phyloP scores from a whole-genome alignment of 306 rosid species.

The Alnus glutinosa region DNA sequence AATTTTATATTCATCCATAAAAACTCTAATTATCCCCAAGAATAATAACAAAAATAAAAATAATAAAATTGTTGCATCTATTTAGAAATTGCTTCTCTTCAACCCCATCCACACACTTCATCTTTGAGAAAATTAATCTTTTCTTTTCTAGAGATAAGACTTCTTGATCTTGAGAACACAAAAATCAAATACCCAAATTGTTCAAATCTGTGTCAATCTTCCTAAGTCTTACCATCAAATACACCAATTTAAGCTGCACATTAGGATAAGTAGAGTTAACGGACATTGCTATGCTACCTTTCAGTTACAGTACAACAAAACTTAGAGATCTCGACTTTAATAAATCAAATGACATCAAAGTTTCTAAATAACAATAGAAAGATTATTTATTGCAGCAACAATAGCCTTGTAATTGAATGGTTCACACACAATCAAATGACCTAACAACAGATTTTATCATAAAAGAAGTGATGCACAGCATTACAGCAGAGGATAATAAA shows the following conservation, averaged over 20 bases:
- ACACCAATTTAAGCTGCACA: neutral
- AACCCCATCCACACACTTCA: neutral
- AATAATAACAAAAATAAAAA: neutral
- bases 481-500: neutral
- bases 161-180: neutral
- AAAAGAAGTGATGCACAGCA: neutral
- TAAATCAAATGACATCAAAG: neutral
- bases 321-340: neutral
- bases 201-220: neutral
- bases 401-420: neutral
- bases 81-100: neutral
- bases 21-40: conserved; percentile 10
- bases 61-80: neutral
- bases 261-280: neutral
- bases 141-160: neutral
- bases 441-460: neutral
- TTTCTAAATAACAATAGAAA: neutral
- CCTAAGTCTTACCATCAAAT: conserved; percentile 1
- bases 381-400: too few species aligned
- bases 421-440: neutral
- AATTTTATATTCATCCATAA: neutral
- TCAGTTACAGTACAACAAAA: neutral
- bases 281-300: neutral
- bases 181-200: neutral
- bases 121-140: neutral